Evolutionary conservation across 2,329 filamentous ascomycete species (phyloP), one percentile per base, ranked within the genome.

Genomic region (Penicillium griseofulvum): DNA sequence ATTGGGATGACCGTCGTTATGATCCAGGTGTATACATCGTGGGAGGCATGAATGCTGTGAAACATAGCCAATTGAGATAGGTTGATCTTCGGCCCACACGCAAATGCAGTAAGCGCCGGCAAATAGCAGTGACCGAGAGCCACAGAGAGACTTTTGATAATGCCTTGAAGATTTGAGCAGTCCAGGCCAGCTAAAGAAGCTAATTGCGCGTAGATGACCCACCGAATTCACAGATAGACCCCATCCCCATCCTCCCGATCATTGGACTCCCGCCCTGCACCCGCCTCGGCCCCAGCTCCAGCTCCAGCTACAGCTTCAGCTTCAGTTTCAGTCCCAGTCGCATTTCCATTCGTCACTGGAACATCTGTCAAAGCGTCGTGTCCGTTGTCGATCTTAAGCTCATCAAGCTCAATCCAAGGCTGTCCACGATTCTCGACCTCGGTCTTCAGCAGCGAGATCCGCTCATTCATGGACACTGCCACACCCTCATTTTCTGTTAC

Each of bases 401-500:
- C 45, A 44, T 59, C 62, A 46, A 63, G 59, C 54, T 73, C 74
- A 61, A 71, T 73, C 83, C 83, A 86, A 31, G 66, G 69, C 70
- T 83, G 73, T 2, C 83, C 83, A 58, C 84, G 76, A 57, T 76
- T 73, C 63, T 82, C 80, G 14, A 87, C 82, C 55, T 73, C 76
- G 62, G 58, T 63, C 60, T 76, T 81, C 45, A 86, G 69, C 54
- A 86, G 58, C 41, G 68, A 69, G 34, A 86, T 77, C 56, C 84
- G 73, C 69, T 81, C 80, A 51, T 76, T 74, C 75, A 86, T 84
- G 29, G 81, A 74, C 54, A 65, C 69, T 29, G 86, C 79, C 26
- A 87, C 83, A 16, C 74, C 73, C 52, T 80, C 74, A 51, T 87
- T 87, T 71, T 87, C 85, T 19, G 74, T 58, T 38, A 87, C 77